A percentile compares a stretch with the other conserved stretches of the same genome.
phyloP scores from a whole-genome alignment of 352 stramenopile genomes.

The Globisporangium iwayamae region DNA sequence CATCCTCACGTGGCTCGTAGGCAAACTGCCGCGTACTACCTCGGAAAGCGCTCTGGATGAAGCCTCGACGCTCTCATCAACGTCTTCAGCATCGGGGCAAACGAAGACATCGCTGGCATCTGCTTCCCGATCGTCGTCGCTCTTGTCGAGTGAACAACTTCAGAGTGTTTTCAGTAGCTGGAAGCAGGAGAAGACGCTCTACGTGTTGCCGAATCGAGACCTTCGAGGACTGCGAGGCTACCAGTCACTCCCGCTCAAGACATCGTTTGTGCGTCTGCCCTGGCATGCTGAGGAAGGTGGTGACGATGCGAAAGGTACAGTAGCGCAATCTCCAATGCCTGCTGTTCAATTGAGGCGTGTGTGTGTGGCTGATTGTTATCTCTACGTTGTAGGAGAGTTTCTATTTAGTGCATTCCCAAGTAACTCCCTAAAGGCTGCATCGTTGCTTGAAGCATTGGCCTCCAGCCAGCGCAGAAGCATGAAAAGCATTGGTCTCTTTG shows the following conservation, averaged over 20 bases:
- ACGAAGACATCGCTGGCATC: background rate
- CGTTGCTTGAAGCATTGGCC: conserved; percentile 40
- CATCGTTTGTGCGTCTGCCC: conserved; percentile 30
- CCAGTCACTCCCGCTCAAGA: conserved; percentile 44
- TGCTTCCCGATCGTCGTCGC: background rate
- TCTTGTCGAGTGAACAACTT: conserved; percentile 1
- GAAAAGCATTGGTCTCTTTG: conserved; percentile 5
- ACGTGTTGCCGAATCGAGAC: conserved; percentile 35
- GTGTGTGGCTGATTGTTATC: background rate
- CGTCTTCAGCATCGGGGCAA: conserved; percentile 3
- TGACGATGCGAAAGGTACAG: background rate
- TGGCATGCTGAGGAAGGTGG: conserved; percentile 19
- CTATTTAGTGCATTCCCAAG: conserved; percentile 39
- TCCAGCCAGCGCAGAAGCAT: conserved; percentile 1
- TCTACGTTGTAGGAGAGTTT: background rate
- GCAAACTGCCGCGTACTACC: conserved; percentile 53
- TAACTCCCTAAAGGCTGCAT: conserved; percentile 22
- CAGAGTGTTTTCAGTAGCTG: conserved; percentile 44
- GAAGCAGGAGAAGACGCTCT: conserved; percentile 48
- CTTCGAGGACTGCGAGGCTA: conserved; percentile 40
- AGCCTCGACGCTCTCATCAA: background rate
- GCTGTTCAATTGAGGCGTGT: background rate
- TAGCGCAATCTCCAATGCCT: background rate
- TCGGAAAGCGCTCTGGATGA: conserved; percentile 16
- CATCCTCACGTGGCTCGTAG: conserved; percentile 80